phyloP scores from a whole-genome alignment of 495 filamentous ascomycete species.

The Talaromyces stipitatus region DNA sequence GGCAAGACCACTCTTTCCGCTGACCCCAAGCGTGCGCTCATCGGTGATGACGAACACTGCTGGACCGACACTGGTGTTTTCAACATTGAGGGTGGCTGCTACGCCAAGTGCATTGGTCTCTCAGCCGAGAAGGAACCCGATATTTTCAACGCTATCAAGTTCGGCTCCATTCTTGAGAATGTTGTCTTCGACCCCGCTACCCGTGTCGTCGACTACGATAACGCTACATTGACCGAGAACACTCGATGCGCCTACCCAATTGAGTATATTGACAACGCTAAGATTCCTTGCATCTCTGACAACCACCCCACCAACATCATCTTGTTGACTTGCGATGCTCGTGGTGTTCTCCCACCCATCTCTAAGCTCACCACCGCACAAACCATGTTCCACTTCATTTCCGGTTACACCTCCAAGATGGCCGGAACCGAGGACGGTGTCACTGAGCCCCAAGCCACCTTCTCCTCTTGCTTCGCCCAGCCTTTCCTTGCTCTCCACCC shows the following conservation, averaged over 20 bases:
- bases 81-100: slow-evolving; percentile 99
- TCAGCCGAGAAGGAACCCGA: slow-evolving; percentile 98
- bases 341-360: slow-evolving; percentile 95
- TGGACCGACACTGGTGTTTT: slow-evolving; percentile 96
- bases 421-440: slow-evolving; percentile 96
- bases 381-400: slow-evolving; percentile 99
- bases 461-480: slow-evolving; percentile 99
- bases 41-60: slow-evolving; percentile 99
- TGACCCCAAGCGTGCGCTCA: slow-evolving; percentile 90
- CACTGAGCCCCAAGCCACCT: slow-evolving; percentile 93
- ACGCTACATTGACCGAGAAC: slow-evolving; percentile 92
- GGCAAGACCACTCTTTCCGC: slow-evolving; percentile 98
- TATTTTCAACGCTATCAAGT: slow-evolving; percentile 94
- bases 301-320: slow-evolving; percentile 96
- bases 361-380: slow-evolving; percentile 93
- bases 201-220: slow-evolving; percentile 90
- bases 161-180: slow-evolving; percentile 96
- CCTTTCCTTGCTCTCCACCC: slow-evolving; percentile 98
- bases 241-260: slow-evolving; percentile 98
- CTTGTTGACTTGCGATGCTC: slow-evolving; percentile 94
- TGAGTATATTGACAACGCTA: slow-evolving; percentile 97
- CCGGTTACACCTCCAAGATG: slow-evolving; percentile 99
- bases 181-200: slow-evolving; percentile 91
- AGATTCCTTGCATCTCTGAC: slow-evolving; percentile 84
- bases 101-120: slow-evolving; percentile 97